Base-by-base conservation (phyloP, 2,329 filamentous ascomycete genomes). In the Sclerotinia trifoliorum region DNA sequence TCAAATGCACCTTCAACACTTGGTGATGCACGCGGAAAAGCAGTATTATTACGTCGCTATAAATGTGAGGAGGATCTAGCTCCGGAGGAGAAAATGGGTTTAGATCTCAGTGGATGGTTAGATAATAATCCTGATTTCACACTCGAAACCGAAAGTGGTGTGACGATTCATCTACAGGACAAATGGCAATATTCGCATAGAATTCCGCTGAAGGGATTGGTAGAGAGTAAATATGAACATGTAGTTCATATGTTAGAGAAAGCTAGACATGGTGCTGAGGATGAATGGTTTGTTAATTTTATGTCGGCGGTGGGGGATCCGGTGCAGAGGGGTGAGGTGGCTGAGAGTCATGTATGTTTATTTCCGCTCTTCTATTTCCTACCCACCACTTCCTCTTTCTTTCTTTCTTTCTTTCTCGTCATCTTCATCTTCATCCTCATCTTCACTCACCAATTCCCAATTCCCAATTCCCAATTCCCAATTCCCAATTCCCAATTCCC, bases 41-140 rank as follows among this genome's bases (percentile, higher is more conserved):
- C 90, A 63, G 84, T 92, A 7, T 83, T 92, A 5, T 77, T 92
- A 55, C 84, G 90, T 15, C 86, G 90, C 46, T 92, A 90, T 77
- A 79, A 80, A 29, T 78, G 88, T 48, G 81, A 84, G 66, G 76
- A 80, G 29, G 69, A 69, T 5, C 69, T 82, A 5, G 73, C 76
- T 44, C 70, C 73, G 6, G 74, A 75, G 13, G 71, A 71, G n/a
- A 71, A 74, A 15, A 75, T 75, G 13, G 80, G 80, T 0, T 76
- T 81, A 21, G 78, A 81, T 70, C 76, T 80, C 13, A 77, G 75
- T 66, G 71, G 68, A 29, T 92, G 90, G 90, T 83, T 84, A 0
- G 84, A 91, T 78, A 91, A 92, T 77, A 85, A 85, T 24, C 82
- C 87, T 0, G 82, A 89, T 73, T 84, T 87, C 68, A 81, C 80